phyloP scores from a whole-genome alignment of 805 yeast genomes.

The Torulaspora delbrueckii region DNA sequence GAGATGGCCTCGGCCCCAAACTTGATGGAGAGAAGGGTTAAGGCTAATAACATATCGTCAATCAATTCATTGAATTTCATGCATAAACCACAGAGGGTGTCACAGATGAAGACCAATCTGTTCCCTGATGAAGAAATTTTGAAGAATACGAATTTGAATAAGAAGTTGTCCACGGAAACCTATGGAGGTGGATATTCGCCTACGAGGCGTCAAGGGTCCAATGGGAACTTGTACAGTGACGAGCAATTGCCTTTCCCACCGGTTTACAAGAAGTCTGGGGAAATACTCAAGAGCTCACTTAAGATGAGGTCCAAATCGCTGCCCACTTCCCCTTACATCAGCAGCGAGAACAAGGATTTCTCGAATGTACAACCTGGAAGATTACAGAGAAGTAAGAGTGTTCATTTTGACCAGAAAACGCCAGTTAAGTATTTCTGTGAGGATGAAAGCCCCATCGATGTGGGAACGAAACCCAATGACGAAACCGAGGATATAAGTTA shows the following conservation, averaged over 20 bases:
- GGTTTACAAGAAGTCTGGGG: constrained; percentile 85
- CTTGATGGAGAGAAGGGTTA: constrained; percentile 5
- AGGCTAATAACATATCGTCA: constrained; percentile 4
- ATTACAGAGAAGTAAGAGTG: constrained; percentile 55
- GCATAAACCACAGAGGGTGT: constrained; percentile 30
- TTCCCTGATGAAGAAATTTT: constrained; percentile 27
- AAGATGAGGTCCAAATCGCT: constrained; percentile 39
- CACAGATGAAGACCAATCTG: constrained; percentile 14
- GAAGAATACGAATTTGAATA: constrained; percentile 27
- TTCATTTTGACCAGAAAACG: constrained; percentile 68
- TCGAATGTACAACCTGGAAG: constrained; percentile 4
- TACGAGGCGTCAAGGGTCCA: neutral
- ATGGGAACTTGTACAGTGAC: neutral
- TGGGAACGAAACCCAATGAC: constrained; percentile 39
- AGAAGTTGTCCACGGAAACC: constrained; percentile 4
- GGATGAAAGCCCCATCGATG: constrained; percentile 71
- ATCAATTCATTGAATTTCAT: constrained; percentile 25
- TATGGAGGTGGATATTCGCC: neutral
- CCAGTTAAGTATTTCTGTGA: constrained; percentile 71
- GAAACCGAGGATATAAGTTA: constrained; percentile 32
- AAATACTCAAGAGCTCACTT: constrained; percentile 46
- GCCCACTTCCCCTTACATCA: constrained; percentile 35
- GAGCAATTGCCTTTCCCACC: constrained; percentile 23
- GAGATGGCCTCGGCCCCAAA: neutral
- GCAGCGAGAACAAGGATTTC: constrained; percentile 3